phyloP scores from a whole-genome alignment of 139 green algal species.

The Micractinium sp. region DNA sequence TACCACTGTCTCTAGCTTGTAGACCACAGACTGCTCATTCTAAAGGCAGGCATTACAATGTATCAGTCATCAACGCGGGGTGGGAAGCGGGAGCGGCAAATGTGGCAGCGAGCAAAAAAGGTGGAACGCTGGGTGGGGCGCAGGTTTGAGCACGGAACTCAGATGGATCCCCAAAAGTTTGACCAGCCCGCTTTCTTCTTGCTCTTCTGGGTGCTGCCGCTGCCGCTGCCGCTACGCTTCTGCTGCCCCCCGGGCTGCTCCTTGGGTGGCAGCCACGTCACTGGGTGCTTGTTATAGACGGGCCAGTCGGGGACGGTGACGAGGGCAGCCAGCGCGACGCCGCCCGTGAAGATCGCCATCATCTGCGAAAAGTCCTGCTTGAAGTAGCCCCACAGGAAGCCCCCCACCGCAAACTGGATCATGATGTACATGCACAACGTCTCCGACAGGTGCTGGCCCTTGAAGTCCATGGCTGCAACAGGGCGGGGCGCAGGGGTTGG shows the following conservation, averaged over 20 bases:
- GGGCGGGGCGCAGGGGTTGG: no score
- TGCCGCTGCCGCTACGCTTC: not conserved
- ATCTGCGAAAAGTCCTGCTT: conserved; percentile 35
- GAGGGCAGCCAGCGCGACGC: conserved; percentile 17
- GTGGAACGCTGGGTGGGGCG: not conserved
- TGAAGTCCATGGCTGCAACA: conserved; percentile 38
- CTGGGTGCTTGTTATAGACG: conserved; percentile 40
- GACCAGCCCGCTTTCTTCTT: conserved; percentile 25
- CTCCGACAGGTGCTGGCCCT: conserved; percentile 44
- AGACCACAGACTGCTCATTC: not conserved
- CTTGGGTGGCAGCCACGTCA: conserved; percentile 29
- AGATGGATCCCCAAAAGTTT: conserved; percentile 17
- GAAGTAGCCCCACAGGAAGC: conserved; percentile 41
- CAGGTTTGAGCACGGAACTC: not conserved
- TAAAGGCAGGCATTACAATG: not conserved
- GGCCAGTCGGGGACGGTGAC: conserved; percentile 41
- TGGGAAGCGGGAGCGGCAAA: no score
- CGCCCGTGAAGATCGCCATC: conserved; percentile 37
- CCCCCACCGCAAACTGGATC: not conserved
- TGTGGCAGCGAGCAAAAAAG: not conserved
- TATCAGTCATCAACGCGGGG: not conserved
- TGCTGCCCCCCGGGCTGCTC: not conserved
- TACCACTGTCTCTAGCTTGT: not conserved
- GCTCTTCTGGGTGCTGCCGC: not conserved
- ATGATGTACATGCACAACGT: conserved; percentile 28